phyloP scores from a whole-genome alignment of 2,329 filamentous ascomycete genomes.

The Bipolaris oryzae region DNA sequence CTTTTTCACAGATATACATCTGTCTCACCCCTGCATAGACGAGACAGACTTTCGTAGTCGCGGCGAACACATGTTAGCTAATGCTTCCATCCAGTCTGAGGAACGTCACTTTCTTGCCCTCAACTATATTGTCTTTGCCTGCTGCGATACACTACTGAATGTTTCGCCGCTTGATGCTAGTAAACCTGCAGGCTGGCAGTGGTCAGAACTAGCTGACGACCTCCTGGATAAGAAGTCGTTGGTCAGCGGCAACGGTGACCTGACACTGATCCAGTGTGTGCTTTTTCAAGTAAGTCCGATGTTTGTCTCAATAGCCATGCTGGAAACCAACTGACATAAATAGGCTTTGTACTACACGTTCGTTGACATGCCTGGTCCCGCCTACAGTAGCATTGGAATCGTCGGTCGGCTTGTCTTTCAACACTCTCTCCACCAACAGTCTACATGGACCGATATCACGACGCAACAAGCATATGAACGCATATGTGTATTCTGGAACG shows the following conservation, averaged over 20 bases:
- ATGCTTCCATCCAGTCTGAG: conserved; percentile 17
- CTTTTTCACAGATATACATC: conserved; percentile 39
- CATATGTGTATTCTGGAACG: conserved; percentile 39
- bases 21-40: conserved; percentile 39
- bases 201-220: conserved; percentile 38
- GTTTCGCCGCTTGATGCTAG: conserved; percentile 3
- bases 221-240: conserved; percentile 34
- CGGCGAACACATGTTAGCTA: conserved; percentile 32
- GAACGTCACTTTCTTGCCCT: conserved; percentile 38
- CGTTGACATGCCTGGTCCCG: conserved; percentile 35
- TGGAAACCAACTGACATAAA: conserved; percentile 2
- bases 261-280: conserved; percentile 37
- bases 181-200: conserved; percentile 37
- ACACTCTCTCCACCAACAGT: conserved; percentile 36
- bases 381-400: conserved; percentile 39
- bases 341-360: conserved; percentile 38
- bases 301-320: neutral
- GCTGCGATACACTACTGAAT: conserved; percentile 22
- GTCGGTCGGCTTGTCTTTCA: conserved; percentile 39
- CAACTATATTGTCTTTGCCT: conserved; percentile 41
- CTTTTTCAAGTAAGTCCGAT: conserved; percentile 32
- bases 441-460: conserved; percentile 22
- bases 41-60: conserved; percentile 34
- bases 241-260: conserved; percentile 26
- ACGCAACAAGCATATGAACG: conserved; percentile 29